A percentile compares a stretch with the other conserved stretches of the same genome.
Evolutionary conservation across 2,329 filamentous ascomycete genomes (phyloP).

Genomic region (Cordyceps pruinosa): DNA sequence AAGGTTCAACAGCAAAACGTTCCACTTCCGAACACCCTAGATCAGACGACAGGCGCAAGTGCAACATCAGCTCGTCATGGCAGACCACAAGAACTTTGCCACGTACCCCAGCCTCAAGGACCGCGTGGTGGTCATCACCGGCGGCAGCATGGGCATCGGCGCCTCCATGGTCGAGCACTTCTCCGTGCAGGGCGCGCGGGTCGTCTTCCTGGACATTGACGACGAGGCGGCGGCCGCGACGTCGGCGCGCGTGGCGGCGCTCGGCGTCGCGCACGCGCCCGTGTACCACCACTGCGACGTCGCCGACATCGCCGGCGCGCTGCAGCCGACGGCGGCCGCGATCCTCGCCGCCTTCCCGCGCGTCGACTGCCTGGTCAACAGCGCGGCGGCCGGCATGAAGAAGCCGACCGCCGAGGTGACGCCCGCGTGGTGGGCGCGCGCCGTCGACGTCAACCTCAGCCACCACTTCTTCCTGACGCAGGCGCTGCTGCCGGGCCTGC

Average conservation of each 20-base stretch:
- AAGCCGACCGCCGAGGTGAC: constrained; percentile 25
- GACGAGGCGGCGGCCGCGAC: constrained; percentile 22
- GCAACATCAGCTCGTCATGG: neutral
- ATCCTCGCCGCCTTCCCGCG: constrained; percentile 34
- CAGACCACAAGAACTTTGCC: constrained; percentile 16
- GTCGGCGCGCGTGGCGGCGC: constrained; percentile 14
- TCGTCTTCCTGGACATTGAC: constrained; percentile 33
- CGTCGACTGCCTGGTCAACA: constrained; percentile 83
- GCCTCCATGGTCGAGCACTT: constrained; percentile 32
- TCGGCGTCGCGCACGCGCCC: constrained; percentile 20
- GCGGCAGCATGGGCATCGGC: constrained; percentile 36
- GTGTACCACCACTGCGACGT: constrained; percentile 33
- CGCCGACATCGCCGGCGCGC: constrained; percentile 22
- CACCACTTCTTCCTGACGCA: constrained; percentile 60
- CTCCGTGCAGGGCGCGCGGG: constrained; percentile 31
- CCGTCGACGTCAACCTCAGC: constrained; percentile 36
- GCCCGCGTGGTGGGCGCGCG: constrained; percentile 28
- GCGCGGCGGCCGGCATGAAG: constrained; percentile 50
- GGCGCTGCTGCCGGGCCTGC: constrained; percentile 61
- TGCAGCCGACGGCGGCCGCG: constrained; percentile 25
- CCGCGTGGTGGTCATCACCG: constrained; percentile 32
- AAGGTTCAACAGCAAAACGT: neutral
- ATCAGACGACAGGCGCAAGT: neutral
- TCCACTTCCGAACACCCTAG: too few species aligned
- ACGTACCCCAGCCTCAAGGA: constrained; percentile 29